Base-by-base conservation (phyloP, 257 asterid genomes). In the Fraxinus anomala region DNA sequence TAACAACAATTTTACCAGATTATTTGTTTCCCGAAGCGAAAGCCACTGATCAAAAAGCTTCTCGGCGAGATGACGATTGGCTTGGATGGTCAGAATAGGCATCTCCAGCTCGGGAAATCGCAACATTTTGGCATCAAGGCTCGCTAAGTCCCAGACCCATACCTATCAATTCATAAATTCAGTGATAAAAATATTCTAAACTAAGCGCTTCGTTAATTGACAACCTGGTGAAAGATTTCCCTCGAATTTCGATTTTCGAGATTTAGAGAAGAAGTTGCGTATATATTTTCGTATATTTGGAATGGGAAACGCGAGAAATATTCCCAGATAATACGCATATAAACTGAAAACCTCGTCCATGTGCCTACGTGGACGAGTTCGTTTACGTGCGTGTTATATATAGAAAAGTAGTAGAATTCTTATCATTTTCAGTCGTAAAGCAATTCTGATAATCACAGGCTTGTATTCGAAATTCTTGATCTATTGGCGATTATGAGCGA, bases 41-140 rank as follows among this genome's bases (percentile, higher is more conserved):
- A 95, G 96, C 99, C 99, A 95, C 89, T 91, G 98, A 89, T 93
- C 96, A 34, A 85, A 95, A 39, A 95, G 97, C 86, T 87, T 93
- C 89, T 88, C 98, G 0, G 92, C 92, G 51, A 95, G 89, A 79
- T n/a, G 83, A 73, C 94, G 94, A 74, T 90, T 91, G 70, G 96
- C 90, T 86, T 91, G 89, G 83, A 91, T 89, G 59, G 96, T 95
- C 87, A 86, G 76, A 76, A 97, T 89, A 70, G 97, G 89, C 85
- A 90, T 86, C 94, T 95, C 99, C 36, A 91, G 88, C 95, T 95
- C 98, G 24, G 92, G 89, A 54, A 95, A 88, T 96, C 93, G 99
- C 91, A 91, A 84, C 36, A 92, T 80, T 70, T 90, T 96, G 74
- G 97, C 91, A 85, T 95, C 97, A 28, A 93, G 89, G 83, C 93